A percentile compares a stretch with the other conserved stretches of the same genome.
Evolutionary conservation across 2,329 filamentous ascomycete genomes (phyloP).

Genomic region (Zymoseptoria tritici): DNA sequence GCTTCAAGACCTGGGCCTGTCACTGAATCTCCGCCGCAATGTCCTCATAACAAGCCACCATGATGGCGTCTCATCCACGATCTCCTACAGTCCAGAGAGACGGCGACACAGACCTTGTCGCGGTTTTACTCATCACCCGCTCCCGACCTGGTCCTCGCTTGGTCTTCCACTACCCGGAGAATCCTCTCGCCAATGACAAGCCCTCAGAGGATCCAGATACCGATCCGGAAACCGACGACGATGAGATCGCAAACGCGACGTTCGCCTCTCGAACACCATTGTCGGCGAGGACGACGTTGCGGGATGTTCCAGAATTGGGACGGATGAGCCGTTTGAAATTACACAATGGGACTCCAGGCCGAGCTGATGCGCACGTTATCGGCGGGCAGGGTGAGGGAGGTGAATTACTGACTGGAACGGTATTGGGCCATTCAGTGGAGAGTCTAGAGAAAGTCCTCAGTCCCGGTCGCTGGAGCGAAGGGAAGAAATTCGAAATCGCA

Average conservation of each 20-base stretch:
- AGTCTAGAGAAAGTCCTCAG: slow-evolving; percentile 75
- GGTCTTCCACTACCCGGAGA: slow-evolving; percentile 70
- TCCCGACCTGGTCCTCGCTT: slow-evolving; percentile 74
- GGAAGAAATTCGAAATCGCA: slow-evolving; percentile 80
- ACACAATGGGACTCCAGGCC: not conserved
- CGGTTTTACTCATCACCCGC: slow-evolving; percentile 67
- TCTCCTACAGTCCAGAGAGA: not conserved
- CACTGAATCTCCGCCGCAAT: no score
- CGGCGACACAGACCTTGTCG: slow-evolving; percentile 43
- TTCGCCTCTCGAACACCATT: not conserved
- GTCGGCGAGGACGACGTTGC: not conserved
- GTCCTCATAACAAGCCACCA: no score
- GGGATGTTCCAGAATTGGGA: not conserved
- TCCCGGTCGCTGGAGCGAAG: slow-evolving; percentile 55
- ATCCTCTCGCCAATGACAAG: slow-evolving; percentile 3
- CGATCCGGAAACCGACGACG: slow-evolving; percentile 10
- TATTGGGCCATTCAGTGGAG: slow-evolving; percentile 36
- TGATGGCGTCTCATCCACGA: no score
- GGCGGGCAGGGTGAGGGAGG: no score
- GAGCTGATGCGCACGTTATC: no score
- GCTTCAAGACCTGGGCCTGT: no score
- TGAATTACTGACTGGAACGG: not conserved
- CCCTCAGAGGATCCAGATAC: slow-evolving; percentile 9
- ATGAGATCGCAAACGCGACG: not conserved
- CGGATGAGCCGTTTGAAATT: not conserved